A percentile compares a stretch with the other conserved stretches of the same genome.
These are phyloP conservation scores for Lyophyllum shimeji DNA, from an alignment of 768 basidiomycete genomes.

Conservation along the genomic window DNA sequence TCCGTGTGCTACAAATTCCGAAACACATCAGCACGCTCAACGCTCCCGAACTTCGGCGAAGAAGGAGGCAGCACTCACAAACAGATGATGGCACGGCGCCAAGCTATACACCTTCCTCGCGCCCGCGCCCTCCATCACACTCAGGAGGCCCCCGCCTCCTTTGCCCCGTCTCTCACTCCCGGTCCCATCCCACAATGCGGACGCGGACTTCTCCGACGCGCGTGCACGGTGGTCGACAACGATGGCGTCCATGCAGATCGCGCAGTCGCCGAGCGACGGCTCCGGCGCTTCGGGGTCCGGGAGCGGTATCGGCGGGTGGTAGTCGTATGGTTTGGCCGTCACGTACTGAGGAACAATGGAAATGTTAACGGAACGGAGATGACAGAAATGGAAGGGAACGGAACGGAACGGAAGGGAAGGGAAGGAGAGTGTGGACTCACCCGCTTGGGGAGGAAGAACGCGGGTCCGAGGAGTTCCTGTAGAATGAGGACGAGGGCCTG, in stretches of 20 bases:
- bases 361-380: constrained; percentile 1
- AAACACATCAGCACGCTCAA: not conserved
- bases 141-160: constrained; percentile 36
- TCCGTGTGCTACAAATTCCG: constrained; percentile 74
- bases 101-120: constrained; percentile 75
- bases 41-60: not conserved
- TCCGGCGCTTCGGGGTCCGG: constrained; percentile 76
- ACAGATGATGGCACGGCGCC: constrained; percentile 88
- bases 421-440: constrained; percentile 38
- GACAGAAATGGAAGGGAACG: too few relatives aligned
- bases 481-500: constrained; percentile 65
- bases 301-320: constrained; percentile 76
- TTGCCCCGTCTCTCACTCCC: not conserved
- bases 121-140: constrained; percentile 40
- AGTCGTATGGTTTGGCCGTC: constrained; percentile 68
- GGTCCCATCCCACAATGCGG: constrained; percentile 19
- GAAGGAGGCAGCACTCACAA: constrained; percentile 49
- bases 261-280: constrained; percentile 80
- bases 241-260: constrained; percentile 93
- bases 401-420: too few relatives aligned
- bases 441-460: constrained; percentile 77
- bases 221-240: constrained; percentile 43
- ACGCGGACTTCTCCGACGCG: constrained; percentile 34
- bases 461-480: constrained; percentile 76
- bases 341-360: constrained; percentile 44